phyloP scores from a whole-genome alignment of 1,139 yeast species.

The Sugiyamaella neomexicana region DNA sequence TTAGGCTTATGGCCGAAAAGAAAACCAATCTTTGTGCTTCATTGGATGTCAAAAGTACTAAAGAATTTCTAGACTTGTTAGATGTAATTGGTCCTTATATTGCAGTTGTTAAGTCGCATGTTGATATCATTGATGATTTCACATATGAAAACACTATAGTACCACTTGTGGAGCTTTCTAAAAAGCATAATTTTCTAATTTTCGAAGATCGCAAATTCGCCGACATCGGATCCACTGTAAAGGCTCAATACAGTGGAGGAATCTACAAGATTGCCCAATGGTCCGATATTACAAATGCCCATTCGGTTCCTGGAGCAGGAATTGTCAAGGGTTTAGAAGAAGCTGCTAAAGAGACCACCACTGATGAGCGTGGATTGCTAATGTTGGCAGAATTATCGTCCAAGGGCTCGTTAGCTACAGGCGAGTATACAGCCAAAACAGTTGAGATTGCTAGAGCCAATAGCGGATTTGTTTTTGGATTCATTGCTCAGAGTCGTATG shows the following conservation, averaged over 20 bases:
- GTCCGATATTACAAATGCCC: constrained; percentile 98
- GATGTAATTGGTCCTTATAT: constrained; percentile 88
- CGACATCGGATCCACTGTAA: constrained; percentile 98
- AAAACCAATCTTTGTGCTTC: constrained; percentile 93
- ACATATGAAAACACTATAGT: constrained; percentile 71
- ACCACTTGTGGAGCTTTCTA: constrained; percentile 69
- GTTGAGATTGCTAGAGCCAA: constrained; percentile 88
- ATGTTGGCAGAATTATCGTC: constrained; percentile 96
- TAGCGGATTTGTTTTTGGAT: constrained; percentile 89
- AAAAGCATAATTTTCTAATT: constrained; percentile 78
- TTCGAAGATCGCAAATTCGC: constrained; percentile 98
- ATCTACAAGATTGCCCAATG: constrained; percentile 84
- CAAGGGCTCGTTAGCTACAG: constrained; percentile 88
- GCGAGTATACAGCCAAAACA: constrained; percentile 83
- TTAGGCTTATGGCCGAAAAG: constrained; percentile 73
- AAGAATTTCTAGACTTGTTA: constrained; percentile 66
- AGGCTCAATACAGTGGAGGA: constrained; percentile 89
- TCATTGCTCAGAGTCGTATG: constrained; percentile 90
- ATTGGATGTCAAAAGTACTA: constrained; percentile 81
- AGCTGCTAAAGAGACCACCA: constrained; percentile 72
- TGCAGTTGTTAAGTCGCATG: constrained; percentile 90
- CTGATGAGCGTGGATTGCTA: constrained; percentile 68
- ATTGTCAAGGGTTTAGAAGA: constrained; percentile 84
- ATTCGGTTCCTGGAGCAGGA: constrained; percentile 95
- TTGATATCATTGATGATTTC: constrained; percentile 89